Evolutionary conservation across 495 filamentous ascomycete genomes (phyloP).

Genomic region (Penicillium paradoxum): DNA sequence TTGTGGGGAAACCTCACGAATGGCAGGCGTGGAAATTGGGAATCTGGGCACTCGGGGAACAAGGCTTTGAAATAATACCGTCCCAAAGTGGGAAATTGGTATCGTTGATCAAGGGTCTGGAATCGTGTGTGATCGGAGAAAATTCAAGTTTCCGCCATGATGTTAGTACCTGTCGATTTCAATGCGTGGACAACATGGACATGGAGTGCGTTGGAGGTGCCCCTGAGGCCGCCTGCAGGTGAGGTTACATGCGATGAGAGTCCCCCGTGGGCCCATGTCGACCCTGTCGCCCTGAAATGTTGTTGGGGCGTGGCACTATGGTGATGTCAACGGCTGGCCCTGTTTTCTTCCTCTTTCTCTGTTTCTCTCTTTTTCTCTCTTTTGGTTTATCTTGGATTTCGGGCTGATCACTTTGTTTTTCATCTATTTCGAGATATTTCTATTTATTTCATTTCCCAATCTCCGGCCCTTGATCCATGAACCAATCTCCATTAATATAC

Average conservation of each 20-base stretch:
- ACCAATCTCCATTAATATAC: too few relatives aligned
- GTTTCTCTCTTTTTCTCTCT: background rate
- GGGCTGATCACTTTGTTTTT: background rate
- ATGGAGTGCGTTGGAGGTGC: background rate
- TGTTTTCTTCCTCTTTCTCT: background rate
- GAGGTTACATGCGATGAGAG: constrained; percentile 19
- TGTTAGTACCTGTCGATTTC: too few relatives aligned
- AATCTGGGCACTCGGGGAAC: too few relatives aligned
- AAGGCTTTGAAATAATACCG: too few relatives aligned
- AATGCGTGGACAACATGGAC: too few relatives aligned
- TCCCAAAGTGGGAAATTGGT: background rate
- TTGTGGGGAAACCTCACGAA: constrained; percentile 29
- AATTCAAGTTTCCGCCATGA: too few relatives aligned
- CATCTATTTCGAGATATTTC: background rate
- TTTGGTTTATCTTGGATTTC: background rate
- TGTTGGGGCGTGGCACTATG: background rate
- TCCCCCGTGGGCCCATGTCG: background rate
- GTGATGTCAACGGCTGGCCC: background rate
- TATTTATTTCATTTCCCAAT: background rate
- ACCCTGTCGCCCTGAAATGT: background rate
- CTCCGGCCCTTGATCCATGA: too few relatives aligned
- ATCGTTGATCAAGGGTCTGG: too few relatives aligned
- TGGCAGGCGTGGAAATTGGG: constrained; percentile 8
- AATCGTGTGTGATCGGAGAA: too few relatives aligned
- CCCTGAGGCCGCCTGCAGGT: constrained; percentile 10